These are phyloP conservation scores for Picochlorum sp. DNA, from an alignment of 139 green algal species.

Conservation along the genomic window DNA sequence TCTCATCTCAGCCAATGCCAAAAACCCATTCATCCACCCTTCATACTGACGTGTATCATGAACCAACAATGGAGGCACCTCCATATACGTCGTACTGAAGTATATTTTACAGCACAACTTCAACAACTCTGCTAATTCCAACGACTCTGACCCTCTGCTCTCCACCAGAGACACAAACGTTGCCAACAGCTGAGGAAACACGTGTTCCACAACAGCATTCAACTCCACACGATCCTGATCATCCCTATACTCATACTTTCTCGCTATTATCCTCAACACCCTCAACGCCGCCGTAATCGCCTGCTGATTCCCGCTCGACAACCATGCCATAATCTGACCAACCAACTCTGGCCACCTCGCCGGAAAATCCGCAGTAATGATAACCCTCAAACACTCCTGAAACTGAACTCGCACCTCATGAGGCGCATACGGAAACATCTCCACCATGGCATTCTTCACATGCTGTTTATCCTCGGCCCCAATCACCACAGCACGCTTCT, in stretches of 20 bases:
- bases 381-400: conserved; percentile 67
- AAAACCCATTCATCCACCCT: conserved; percentile 77
- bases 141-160: not conserved
- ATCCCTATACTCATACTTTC: conserved; percentile 96
- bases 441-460: conserved; percentile 42
- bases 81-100: conserved; percentile 84
- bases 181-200: conserved; percentile 5
- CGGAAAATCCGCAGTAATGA: conserved; percentile 82
- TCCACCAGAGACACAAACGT: conserved; percentile 29
- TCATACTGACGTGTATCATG: conserved; percentile 53
- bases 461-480: conserved; percentile 60
- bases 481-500: conserved; percentile 15
- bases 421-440: conserved; percentile 30
- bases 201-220: conserved; percentile 43
- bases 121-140: conserved; percentile 54
- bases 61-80: conserved; percentile 63
- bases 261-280: conserved; percentile 70
- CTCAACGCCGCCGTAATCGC: conserved; percentile 70
- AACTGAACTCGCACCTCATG: conserved; percentile 68
- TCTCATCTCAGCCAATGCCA: conserved; percentile 48
- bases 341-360: conserved; percentile 76
- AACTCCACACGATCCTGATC: conserved; percentile 57
- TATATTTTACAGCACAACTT: conserved; percentile 86
- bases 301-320: conserved; percentile 44
- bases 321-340: not conserved